Conservation (phyloP, 2,329 filamentous ascomycete species). For the Pyricularia pennisetigena region DNA sequence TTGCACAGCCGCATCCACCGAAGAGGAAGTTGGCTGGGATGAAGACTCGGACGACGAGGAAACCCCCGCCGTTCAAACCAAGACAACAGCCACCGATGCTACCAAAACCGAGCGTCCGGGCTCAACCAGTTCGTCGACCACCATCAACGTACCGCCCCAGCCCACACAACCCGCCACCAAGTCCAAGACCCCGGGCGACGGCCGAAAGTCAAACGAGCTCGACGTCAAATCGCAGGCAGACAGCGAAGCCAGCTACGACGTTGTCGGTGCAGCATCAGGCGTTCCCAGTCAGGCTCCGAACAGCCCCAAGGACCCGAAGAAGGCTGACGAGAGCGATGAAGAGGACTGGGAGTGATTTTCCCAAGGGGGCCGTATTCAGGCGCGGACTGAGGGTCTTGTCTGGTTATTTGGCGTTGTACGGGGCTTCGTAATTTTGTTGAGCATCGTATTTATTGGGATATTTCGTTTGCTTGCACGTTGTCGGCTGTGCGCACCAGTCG, state of each 20-base stretch:
- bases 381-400: neutral
- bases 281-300: constrained; percentile 61
- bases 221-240: constrained; percentile 86
- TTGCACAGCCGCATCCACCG: constrained; percentile 51
- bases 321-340: constrained; percentile 54
- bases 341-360: constrained; percentile 61
- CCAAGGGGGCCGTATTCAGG: neutral
- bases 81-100: constrained; percentile 19
- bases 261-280: constrained; percentile 71
- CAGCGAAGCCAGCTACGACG: constrained; percentile 92
- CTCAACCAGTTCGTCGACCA: constrained; percentile 49
- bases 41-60: constrained; percentile 34
- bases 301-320: constrained; percentile 48
- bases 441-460: neutral
- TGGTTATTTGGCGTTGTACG: neutral
- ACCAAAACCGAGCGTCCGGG: constrained; percentile 23
- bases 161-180: constrained; percentile 11
- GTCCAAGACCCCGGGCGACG: constrained; percentile 46
- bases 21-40: constrained; percentile 63
- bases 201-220: constrained; percentile 56
- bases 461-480: neutral
- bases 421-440: neutral
- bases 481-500: neutral
- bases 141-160: constrained; percentile 42
- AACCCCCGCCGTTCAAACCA: constrained; percentile 18